These are phyloP conservation scores for Phylloporus arenicola DNA, from an alignment of 768 basidiomycete species.

Conservation along the genomic window DNA sequence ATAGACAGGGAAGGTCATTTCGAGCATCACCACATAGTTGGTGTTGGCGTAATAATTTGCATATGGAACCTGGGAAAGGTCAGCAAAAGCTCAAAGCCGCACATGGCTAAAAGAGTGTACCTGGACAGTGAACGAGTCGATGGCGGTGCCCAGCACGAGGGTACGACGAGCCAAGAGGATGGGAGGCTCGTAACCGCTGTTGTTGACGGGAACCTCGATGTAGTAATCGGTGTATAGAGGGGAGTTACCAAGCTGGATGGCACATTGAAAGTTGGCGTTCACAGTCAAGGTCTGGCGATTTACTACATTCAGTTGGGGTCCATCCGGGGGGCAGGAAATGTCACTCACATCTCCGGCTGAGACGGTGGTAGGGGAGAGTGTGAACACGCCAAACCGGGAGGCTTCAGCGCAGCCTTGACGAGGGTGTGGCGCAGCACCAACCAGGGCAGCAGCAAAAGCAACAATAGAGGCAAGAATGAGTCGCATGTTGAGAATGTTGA, in stretches of 20 bases:
- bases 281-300: conserved; percentile 17
- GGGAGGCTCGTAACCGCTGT: conserved; percentile 27
- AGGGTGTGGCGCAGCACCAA: conserved; percentile 14
- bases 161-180: conserved; percentile 26
- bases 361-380: conserved; percentile 17
- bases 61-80: conserved; percentile 18
- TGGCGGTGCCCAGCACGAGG: conserved; percentile 3
- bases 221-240: conserved; percentile 30
- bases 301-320: conserved; percentile 1
- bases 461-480: conserved; percentile 10
- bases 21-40: conserved; percentile 21
- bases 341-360: conserved; percentile 22
- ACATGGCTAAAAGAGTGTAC: conserved; percentile 2
- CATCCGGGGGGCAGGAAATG: not conserved
- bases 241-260: conserved; percentile 15
- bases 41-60: conserved; percentile 19
- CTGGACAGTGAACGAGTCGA: conserved; percentile 14
- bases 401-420: conserved; percentile 23
- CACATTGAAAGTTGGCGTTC: conserved; percentile 23
- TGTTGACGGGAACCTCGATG: conserved; percentile 29
- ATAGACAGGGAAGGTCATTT: conserved; percentile 18
- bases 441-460: conserved; percentile 10
- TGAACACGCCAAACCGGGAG: conserved; percentile 15
- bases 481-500: conserved; percentile 20
- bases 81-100: not conserved